These are phyloP conservation scores for Cryphonectria parasitica DNA, from an alignment of 2,329 filamentous ascomycete species.

Conservation along the genomic window DNA sequence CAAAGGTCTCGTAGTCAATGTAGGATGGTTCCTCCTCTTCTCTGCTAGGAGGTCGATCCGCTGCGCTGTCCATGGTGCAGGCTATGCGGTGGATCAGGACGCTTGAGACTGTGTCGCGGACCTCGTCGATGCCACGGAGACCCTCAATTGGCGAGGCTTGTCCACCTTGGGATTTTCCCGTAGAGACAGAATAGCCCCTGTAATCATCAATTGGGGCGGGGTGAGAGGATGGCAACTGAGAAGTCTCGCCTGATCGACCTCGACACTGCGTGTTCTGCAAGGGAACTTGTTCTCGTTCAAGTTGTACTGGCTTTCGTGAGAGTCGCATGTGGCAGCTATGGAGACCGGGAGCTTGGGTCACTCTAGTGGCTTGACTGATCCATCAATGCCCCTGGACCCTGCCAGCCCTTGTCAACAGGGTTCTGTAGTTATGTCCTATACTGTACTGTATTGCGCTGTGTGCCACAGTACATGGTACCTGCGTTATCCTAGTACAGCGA, in stretches of 20 bases:
- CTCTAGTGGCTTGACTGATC: background rate
- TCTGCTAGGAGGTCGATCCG: conserved; percentile 33
- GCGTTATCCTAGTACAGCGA: background rate
- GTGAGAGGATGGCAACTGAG: background rate
- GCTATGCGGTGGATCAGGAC: background rate
- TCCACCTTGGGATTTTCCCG: background rate
- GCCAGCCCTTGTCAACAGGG: background rate
- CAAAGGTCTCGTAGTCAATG: conserved; percentile 93
- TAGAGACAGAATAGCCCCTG: background rate
- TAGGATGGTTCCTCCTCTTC: conserved; percentile 73
- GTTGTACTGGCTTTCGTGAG: background rate
- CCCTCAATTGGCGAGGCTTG: background rate
- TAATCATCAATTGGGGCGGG: background rate
- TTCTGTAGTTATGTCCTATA: background rate
- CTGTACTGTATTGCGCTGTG: background rate
- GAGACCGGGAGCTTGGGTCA: background rate
- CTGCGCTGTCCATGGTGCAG: conserved; percentile 35
- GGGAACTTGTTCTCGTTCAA: background rate
- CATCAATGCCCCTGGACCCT: background rate
- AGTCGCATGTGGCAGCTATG: background rate
- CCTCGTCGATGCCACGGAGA: background rate
- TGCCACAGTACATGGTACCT: background rate
- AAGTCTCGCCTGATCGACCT: background rate
- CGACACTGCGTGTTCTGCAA: background rate
- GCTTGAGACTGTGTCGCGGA: background rate